Evolutionary conservation across 176 grass and related monocot species (phyloP), one percentile per base, ranked within the genome.

Genomic region (Cenchrus fungigraminus): DNA sequence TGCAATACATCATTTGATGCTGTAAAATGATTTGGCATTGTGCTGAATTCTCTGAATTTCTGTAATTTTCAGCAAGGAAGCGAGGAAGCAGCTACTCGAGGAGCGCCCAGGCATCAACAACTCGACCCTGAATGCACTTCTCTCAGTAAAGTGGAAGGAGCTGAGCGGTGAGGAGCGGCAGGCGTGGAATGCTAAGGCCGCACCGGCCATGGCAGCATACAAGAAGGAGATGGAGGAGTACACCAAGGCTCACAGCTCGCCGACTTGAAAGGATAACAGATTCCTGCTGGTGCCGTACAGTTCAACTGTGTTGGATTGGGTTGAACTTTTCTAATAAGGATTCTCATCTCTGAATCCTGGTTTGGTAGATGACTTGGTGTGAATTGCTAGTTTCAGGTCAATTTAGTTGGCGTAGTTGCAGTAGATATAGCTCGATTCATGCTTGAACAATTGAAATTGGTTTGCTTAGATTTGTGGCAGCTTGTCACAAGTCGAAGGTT

Each of bases 61-160:
- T 72, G 29, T 40, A 16, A 55, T 80, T 73, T 73, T 54, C 86
- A 98, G 93, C 74, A 94, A 88, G 47, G 86, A 94, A 73, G 72
- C 60, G 64, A 92, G 97, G 86, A 94, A 84, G 57, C 87, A 95
- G 50, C 67, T 95, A 43, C 15, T 17, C 15, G 90, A 91, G 83
- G 93, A 99, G 75, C 65, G 81, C 10, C 86, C 84, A 0, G 84
- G 90, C 13, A 81, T 88, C 64, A 67, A 79, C 49, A 82, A 91
- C 74, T 72, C 93, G 0, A 95, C 93, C 9, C 17, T 95, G 5
- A 94, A 68, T 6, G 90, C 93, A 11, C 78, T 95, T 34, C 84
- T 95, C 63, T 91, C 90, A 12, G 93, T 98, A 68, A 98, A 94
- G 84, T 98, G 93, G 97, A 98, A 98, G 91, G 93, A 94, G 58